Base-by-base conservation (phyloP, 352 stramenopile genomes). In the Globisporangium parvum region DNA sequence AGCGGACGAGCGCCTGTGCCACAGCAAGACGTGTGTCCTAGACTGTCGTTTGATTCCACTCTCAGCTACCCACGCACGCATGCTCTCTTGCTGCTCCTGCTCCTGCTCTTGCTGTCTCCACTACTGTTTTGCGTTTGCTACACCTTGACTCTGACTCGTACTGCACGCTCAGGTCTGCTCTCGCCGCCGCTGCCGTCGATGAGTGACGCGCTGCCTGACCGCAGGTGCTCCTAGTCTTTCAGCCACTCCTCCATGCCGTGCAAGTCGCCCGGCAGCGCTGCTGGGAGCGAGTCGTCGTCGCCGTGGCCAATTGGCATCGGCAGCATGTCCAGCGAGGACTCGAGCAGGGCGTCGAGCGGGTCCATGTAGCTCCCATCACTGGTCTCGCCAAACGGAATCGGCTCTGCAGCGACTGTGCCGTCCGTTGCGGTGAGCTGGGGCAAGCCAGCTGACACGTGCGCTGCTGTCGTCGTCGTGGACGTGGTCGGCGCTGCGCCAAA, bases 171-270 rank as follows among this genome's bases (percentile, higher is more conserved):
- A 18, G 39, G 31, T 48, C 8, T 9, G 18, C 44, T 17, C 44
- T 48, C 20, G 44, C 44, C 2, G 3, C 18, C 44, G 26, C 17
- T 46, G 6, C 23, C 41, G 41, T 15, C 41, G n/a, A 12, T 46
- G 17, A 11, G 0, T 12, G 5, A n/a, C 20, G 42, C 20, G 42
- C 31, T 37, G 10, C 10, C 31, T 14, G 31, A 37, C 6, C 31
- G 12, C 31, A 17, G 23, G 23, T 11, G 21, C 24, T 31, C 9
- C 8, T 84, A 88, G 70, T 88, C 80, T 58, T 88, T 84, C 18
- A 89, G 62, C 78, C 77, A 89, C 42, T 88, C 82, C 50, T 92
- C 76, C 76, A 90, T 88, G 26, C 80, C 79, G 54, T 89, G 79
- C 49, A 90, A 60, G 61, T 90, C 82, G 6, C 76, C 75, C 48